phyloP scores from a whole-genome alignment of 495 filamentous ascomycete genomes.

The Evansstolkia leycettana region DNA sequence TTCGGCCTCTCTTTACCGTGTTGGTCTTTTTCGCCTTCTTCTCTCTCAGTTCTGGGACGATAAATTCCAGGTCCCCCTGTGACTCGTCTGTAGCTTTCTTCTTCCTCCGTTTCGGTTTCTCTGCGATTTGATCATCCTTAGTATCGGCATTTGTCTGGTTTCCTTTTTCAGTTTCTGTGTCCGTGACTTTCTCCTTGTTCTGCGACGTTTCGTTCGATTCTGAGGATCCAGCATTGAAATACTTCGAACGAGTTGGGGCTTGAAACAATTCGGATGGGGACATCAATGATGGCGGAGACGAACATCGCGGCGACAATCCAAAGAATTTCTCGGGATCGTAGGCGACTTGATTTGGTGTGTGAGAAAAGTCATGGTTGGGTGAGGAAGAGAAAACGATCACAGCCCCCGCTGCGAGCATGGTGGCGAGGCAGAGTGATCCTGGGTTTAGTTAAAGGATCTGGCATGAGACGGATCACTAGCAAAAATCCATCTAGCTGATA shows the following conservation, averaged over 20 bases:
- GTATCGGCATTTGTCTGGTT: neutral
- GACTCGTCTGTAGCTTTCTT: constrained; percentile 8
- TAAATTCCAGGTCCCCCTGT: constrained; percentile 1
- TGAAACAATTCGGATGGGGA: constrained; percentile 25
- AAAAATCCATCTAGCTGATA: too few relatives aligned
- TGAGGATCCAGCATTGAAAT: constrained; percentile 9
- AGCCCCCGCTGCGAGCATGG: constrained; percentile 19
- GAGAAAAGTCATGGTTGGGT: constrained; percentile 14
- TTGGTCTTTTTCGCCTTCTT: constrained; percentile 8
- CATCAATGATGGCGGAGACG: constrained; percentile 18
- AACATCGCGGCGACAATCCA: constrained; percentile 7
- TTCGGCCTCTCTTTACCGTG: constrained; percentile 9
- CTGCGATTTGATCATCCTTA: constrained; percentile 2
- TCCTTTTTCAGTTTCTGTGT: constrained; percentile 4
- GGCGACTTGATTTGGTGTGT: constrained; percentile 7
- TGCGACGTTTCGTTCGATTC: constrained; percentile 1
- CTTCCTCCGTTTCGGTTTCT: constrained; percentile 9
- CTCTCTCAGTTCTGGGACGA: neutral
- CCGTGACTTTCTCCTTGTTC: constrained; percentile 4
- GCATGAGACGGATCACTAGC: too few relatives aligned
- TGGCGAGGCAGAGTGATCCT: too few relatives aligned
- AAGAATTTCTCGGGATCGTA: constrained; percentile 6
- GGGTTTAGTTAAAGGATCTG: too few relatives aligned
- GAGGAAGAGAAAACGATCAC: constrained; percentile 32
- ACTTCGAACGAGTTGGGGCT: constrained; percentile 16